These are phyloP conservation scores for Bruguiera hainesii DNA, from an alignment of 441 rosid species.

Conservation along the genomic window DNA sequence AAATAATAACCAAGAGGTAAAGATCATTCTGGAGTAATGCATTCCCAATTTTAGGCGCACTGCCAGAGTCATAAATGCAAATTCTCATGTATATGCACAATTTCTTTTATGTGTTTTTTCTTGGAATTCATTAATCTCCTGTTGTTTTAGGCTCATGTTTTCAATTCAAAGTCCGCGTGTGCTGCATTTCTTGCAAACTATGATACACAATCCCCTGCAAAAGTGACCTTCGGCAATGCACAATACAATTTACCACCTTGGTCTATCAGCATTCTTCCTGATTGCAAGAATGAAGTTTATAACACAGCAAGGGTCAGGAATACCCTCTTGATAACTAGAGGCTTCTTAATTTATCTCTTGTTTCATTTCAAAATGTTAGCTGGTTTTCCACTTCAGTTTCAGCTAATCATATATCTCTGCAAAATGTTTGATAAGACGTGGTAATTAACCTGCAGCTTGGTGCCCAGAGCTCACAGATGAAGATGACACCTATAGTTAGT, in stretches of 20 bases:
- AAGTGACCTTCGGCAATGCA: slow-evolving; percentile 59
- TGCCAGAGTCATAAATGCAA: not conserved
- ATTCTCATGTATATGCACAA: not conserved
- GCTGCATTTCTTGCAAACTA: slow-evolving; percentile 93
- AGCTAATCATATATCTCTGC: not conserved
- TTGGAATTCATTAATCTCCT: slow-evolving; percentile 1
- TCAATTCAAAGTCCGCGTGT: slow-evolving; percentile 64
- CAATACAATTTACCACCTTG: slow-evolving; percentile 95
- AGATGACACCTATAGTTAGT: slow-evolving; percentile 68
- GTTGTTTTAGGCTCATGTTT: slow-evolving; percentile 68
- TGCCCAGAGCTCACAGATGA: slow-evolving; percentile 73
- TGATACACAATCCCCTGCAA: slow-evolving; percentile 51
- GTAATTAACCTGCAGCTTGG: slow-evolving; percentile 53
- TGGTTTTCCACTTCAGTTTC: slow-evolving; percentile 7
- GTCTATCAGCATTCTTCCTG: slow-evolving; percentile 99
- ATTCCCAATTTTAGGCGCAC: no score
- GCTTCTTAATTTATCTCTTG: slow-evolving; percentile 7
- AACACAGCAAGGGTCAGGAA: slow-evolving; percentile 90
- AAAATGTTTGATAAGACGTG: not conserved
- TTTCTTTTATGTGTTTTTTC: not conserved
- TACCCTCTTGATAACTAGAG: not conserved
- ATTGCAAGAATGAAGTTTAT: slow-evolving; percentile 88
- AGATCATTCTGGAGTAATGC: not conserved
- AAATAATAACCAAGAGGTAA: slow-evolving; percentile 68
- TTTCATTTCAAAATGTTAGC: slow-evolving; percentile 6